phyloP scores from a whole-genome alignment of 768 basidiomycete species.

The Termitomyces bulborhizus region DNA sequence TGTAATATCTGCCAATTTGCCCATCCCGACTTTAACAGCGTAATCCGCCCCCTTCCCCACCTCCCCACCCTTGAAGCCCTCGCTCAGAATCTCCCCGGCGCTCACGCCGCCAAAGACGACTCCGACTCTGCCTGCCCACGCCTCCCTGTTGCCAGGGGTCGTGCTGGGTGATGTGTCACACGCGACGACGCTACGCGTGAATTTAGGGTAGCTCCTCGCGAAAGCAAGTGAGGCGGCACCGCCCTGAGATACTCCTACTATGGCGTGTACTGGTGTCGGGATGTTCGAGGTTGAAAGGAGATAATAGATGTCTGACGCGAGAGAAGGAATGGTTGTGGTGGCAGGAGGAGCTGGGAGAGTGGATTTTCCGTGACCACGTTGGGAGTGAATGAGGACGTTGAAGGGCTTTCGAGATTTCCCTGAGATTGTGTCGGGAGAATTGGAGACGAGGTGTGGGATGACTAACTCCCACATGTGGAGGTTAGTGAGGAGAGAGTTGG shows the following conservation, averaged over 20 bases:
- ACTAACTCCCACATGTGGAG: slow-evolving; percentile 41
- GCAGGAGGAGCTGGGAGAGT: slow-evolving; percentile 20
- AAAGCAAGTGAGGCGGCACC: slow-evolving; percentile 46
- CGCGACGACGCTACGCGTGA: slow-evolving; percentile 35
- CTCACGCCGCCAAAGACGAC: slow-evolving; percentile 23
- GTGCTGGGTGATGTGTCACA: slow-evolving; percentile 43
- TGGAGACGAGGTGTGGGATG: slow-evolving; percentile 32
- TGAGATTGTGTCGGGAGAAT: slow-evolving; percentile 7
- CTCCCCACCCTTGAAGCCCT: slow-evolving; percentile 9
- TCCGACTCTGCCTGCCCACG: slow-evolving; percentile 42
- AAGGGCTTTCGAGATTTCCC: slow-evolving; percentile 20
- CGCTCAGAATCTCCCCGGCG: slow-evolving; percentile 1
- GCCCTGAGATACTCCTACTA: slow-evolving; percentile 51
- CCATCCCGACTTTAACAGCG: slow-evolving; percentile 33
- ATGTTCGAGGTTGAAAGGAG: slow-evolving; percentile 30
- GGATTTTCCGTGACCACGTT: slow-evolving; percentile 47
- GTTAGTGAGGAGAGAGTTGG: slow-evolving; percentile 45
- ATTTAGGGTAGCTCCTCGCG: slow-evolving; percentile 26
- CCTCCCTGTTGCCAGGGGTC: slow-evolving; percentile 37
- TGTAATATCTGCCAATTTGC: slow-evolving; percentile 32
- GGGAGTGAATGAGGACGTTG: slow-evolving; percentile 46
- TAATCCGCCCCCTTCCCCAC: slow-evolving; percentile 17
- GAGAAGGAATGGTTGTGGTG: slow-evolving; percentile 33
- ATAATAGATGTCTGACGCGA: slow-evolving; percentile 38
- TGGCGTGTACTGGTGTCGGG: slow-evolving; percentile 31